phyloP scores from a whole-genome alignment of 306 rosid species.

The Echinosophora koreensis region DNA sequence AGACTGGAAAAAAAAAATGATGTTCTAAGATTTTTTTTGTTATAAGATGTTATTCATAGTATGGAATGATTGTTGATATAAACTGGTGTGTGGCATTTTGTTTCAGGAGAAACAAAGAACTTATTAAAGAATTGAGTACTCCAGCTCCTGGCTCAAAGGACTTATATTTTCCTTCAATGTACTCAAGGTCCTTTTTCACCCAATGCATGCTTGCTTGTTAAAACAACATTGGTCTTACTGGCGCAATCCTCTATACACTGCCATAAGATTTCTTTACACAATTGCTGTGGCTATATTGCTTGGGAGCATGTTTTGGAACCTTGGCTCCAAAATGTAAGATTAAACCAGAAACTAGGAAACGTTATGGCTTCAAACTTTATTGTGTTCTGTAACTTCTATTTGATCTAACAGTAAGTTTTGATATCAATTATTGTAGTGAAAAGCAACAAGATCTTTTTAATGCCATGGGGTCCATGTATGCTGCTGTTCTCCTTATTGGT shows the following conservation, averaged over 20 bases:
- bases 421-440: slow-evolving; percentile 40
- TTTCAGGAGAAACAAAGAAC: slow-evolving; percentile 65
- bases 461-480: slow-evolving; percentile 74
- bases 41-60: background rate
- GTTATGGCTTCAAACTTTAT: slow-evolving; percentile 28
- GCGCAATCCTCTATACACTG: slow-evolving; percentile 66
- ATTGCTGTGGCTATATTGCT: slow-evolving; percentile 48
- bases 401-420: slow-evolving; percentile 25
- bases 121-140: slow-evolving; percentile 56
- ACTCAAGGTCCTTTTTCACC: slow-evolving; percentile 55
- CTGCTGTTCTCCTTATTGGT: slow-evolving; percentile 63
- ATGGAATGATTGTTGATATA: slow-evolving; percentile 14
- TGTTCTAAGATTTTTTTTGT: background rate
- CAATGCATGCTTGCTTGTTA: slow-evolving; percentile 74
- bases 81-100: slow-evolving; percentile 27
- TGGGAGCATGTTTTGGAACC: slow-evolving; percentile 77
- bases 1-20: background rate
- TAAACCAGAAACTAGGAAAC: slow-evolving; percentile 3
- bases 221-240: slow-evolving; percentile 74
- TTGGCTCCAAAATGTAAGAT: slow-evolving; percentile 71
- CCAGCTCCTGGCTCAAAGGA: slow-evolving; percentile 62
- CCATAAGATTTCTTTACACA: slow-evolving; percentile 54
- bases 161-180: slow-evolving; percentile 56
- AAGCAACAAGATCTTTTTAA: slow-evolving; percentile 59
- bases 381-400: slow-evolving; percentile 1